Evolutionary conservation across 106 monocot species (phyloP).

Genomic region (Dendrobium huoshanense): DNA sequence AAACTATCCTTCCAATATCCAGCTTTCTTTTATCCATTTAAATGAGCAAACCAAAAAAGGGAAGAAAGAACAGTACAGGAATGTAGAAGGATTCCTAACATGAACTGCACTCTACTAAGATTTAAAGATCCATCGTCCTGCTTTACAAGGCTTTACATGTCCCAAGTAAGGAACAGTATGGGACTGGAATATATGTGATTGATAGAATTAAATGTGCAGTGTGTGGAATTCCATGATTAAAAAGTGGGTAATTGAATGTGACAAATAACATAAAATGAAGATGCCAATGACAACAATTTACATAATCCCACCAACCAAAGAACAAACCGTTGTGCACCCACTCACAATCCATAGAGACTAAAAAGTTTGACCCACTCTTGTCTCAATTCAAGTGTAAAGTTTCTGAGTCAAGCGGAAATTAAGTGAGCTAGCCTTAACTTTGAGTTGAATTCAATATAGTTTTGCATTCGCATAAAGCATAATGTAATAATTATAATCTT

Average conservation of each 20-base stretch:
- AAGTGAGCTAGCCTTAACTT: neutral
- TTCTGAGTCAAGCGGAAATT: too few species aligned
- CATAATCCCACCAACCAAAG: neutral
- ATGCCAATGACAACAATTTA: neutral
- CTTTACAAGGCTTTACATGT: neutral
- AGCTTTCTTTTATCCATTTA: neutral
- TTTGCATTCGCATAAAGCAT: neutral
- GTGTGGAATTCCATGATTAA: neutral
- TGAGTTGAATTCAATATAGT: neutral
- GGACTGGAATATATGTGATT: neutral
- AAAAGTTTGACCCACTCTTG: too few species aligned
- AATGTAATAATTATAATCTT: neutral
- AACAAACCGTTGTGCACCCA: neutral
- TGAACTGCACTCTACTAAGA: too few species aligned
- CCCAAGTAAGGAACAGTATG: neutral
- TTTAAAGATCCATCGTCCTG: neutral
- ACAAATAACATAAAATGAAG: neutral
- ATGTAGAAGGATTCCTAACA: neutral
- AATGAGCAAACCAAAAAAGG: neutral
- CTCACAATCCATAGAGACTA: neutral
- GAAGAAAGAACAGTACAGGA: neutral
- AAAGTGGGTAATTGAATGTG: neutral
- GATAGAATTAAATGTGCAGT: neutral
- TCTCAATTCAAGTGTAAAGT: too few species aligned
- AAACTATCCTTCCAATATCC: neutral